Evolutionary conservation across 1,284 basidiomycete species (phyloP).

Genomic region (Boletus sp.): DNA sequence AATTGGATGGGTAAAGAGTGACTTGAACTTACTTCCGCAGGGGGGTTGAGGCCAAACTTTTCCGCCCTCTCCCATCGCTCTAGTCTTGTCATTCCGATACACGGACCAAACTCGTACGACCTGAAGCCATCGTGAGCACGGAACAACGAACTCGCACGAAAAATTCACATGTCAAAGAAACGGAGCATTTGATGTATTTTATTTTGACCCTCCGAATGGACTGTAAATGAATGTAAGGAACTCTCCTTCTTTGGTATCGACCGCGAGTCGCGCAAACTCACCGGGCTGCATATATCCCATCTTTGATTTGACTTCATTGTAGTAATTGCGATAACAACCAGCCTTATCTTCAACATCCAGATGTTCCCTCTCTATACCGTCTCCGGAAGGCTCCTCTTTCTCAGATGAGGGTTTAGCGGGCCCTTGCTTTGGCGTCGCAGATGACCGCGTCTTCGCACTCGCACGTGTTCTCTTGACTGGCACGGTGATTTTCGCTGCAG

Average conservation of each 20-base stretch:
- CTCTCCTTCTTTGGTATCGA: neutral
- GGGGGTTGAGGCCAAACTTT: constrained; percentile 78
- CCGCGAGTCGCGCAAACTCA: constrained; percentile 38
- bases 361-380: constrained; percentile 10
- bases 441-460: constrained; percentile 9
- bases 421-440: constrained; percentile 3
- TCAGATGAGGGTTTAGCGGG: constrained; percentile 5
- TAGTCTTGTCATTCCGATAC: constrained; percentile 76
- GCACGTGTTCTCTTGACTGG: constrained; percentile 24
- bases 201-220: constrained; percentile 59
- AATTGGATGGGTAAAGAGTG: neutral
- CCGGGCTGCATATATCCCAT: constrained; percentile 58
- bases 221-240: constrained; percentile 32
- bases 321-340: constrained; percentile 45
- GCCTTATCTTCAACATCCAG: constrained; percentile 35
- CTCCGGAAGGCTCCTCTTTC: constrained; percentile 1
- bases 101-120: constrained; percentile 82
- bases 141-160: neutral
- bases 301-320: constrained; percentile 42
- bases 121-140: constrained; percentile 33
- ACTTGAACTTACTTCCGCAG: constrained; percentile 58
- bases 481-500: constrained; percentile 3
- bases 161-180: constrained; percentile 70
- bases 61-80: constrained; percentile 88
- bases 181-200: constrained; percentile 70